Evolutionary conservation across 1,284 basidiomycete genomes (phyloP).

Genomic region (Pholiota adiposa): DNA sequence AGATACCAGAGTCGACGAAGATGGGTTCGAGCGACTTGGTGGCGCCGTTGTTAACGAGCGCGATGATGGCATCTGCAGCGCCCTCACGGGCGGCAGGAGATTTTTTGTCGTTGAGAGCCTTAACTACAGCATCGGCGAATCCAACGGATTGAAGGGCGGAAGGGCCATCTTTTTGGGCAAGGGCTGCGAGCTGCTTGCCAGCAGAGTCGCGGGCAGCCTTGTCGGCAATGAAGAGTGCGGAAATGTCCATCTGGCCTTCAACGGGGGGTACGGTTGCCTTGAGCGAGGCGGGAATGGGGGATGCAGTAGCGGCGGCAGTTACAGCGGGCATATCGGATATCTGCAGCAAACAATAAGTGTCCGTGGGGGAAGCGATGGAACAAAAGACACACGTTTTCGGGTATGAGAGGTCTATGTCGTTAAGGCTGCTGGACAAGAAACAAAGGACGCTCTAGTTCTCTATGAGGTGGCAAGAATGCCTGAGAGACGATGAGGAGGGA

Average conservation of each 20-base stretch:
- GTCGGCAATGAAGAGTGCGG: slow-evolving; percentile 74
- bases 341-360: slow-evolving; percentile 31
- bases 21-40: slow-evolving; percentile 88
- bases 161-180: slow-evolving; percentile 87
- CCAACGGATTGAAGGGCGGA: slow-evolving; percentile 77
- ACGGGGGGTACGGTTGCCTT: slow-evolving; percentile 61
- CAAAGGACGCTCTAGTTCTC: slow-evolving; percentile 59
- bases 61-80: slow-evolving; percentile 73
- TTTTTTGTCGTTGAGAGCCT: slow-evolving; percentile 92
- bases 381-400: slow-evolving; percentile 40
- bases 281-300: slow-evolving; percentile 63
- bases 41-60: slow-evolving; percentile 80
- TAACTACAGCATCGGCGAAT: slow-evolving; percentile 82
- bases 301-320: slow-evolving; percentile 58
- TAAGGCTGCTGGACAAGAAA: slow-evolving; percentile 51
- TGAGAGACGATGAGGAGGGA: slow-evolving; percentile 25
- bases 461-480: slow-evolving; percentile 53
- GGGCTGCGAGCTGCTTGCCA: slow-evolving; percentile 70
- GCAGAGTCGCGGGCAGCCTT: slow-evolving; percentile 76
- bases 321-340: slow-evolving; percentile 73
- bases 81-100: slow-evolving; percentile 86
- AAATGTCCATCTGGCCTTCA: slow-evolving; percentile 61
- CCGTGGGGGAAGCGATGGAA: not conserved
- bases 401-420: slow-evolving; percentile 42
- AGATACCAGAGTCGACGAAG: slow-evolving; percentile 86